Evolutionary conservation across 371 early-diverging fungal species (phyloP).

Genomic region (Mucor velutinosus): DNA sequence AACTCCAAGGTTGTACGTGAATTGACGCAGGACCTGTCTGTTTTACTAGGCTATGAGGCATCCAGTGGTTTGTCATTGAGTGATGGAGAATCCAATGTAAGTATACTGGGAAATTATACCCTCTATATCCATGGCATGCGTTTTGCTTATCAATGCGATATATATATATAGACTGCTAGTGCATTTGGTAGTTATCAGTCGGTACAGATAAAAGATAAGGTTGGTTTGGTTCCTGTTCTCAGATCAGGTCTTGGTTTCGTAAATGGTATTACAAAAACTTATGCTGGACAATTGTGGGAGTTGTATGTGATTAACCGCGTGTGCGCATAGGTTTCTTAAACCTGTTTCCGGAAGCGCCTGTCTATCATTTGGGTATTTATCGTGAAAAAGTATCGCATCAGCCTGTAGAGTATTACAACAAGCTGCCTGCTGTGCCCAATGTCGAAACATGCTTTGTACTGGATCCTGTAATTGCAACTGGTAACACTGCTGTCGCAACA

Average conservation of each 20-base stretch:
- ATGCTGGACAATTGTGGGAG: background rate
- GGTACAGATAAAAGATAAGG: constrained; percentile 49
- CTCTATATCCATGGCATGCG: background rate
- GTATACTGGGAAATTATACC: background rate
- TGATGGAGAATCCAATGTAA: background rate
- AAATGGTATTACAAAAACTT: constrained; percentile 47
- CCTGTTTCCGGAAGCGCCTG: constrained; percentile 73
- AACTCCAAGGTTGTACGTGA: constrained; percentile 70
- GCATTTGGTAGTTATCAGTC: constrained; percentile 57
- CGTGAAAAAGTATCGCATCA: constrained; percentile 80
- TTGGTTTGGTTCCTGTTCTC: constrained; percentile 83
- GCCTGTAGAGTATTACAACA: constrained; percentile 95
- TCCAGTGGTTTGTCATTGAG: constrained; percentile 47
- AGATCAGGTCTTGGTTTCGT: constrained; percentile 81
- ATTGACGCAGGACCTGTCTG: constrained; percentile 62
- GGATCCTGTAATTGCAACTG: constrained; percentile 89
- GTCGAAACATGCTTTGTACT: constrained; percentile 76
- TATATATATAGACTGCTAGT: constrained; percentile 18
- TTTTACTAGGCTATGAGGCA: constrained; percentile 72
- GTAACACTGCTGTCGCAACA: constrained; percentile 82
- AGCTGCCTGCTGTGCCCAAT: constrained; percentile 70
- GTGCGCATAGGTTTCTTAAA: constrained; percentile 62
- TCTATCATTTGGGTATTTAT: constrained; percentile 83
- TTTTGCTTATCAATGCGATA: background rate
- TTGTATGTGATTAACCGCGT: background rate